Conservation (phyloP, 2,329 filamentous ascomycete genomes). For the Plectosphaerella plurivora region DNA sequence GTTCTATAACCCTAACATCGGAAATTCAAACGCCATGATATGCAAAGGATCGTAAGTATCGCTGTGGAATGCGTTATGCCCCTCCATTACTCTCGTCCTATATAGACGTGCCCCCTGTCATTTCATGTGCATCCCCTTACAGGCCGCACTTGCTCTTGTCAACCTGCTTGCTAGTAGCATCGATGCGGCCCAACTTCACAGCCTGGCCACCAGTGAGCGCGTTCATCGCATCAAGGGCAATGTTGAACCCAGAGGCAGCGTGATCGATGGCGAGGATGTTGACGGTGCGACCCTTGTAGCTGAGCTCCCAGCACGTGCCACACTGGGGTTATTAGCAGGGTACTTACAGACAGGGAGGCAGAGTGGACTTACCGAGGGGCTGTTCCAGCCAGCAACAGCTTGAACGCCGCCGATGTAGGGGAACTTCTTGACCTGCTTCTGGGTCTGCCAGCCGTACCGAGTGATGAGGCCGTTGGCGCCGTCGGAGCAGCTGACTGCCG, state of each 20-base stretch:
- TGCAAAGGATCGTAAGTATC: too few relatives aligned
- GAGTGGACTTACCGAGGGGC: conserved; percentile 26
- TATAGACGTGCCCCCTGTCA: neutral
- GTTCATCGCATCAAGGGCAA: conserved; percentile 52
- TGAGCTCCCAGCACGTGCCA: conserved; percentile 55
- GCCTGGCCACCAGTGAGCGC: conserved; percentile 48
- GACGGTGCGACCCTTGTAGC: conserved; percentile 47
- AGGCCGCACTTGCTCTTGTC: conserved; percentile 37
- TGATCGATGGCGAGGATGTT: conserved; percentile 54
- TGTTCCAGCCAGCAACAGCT: conserved; percentile 51
- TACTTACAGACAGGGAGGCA: neutral
- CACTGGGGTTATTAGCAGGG: conserved; percentile 30
- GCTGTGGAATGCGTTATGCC: too few relatives aligned
- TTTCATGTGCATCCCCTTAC: conserved; percentile 11
- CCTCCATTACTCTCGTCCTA: too few relatives aligned
- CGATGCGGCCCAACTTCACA: conserved; percentile 43
- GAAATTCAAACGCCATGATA: too few relatives aligned
- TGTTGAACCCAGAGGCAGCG: conserved; percentile 46
- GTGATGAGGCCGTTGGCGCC: conserved; percentile 63
- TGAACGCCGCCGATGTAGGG: conserved; percentile 51
- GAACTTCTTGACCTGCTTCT: conserved; percentile 46
- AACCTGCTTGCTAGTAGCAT: conserved; percentile 43
- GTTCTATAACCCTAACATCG: too few relatives aligned
- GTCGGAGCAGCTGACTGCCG: conserved; percentile 61
- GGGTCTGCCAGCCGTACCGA: conserved; percentile 54